A percentile compares a stretch with the other conserved stretches of the same genome.
phyloP scores from a whole-genome alignment of 495 filamentous ascomycete genomes.

The Mytilinidion resinicola region DNA sequence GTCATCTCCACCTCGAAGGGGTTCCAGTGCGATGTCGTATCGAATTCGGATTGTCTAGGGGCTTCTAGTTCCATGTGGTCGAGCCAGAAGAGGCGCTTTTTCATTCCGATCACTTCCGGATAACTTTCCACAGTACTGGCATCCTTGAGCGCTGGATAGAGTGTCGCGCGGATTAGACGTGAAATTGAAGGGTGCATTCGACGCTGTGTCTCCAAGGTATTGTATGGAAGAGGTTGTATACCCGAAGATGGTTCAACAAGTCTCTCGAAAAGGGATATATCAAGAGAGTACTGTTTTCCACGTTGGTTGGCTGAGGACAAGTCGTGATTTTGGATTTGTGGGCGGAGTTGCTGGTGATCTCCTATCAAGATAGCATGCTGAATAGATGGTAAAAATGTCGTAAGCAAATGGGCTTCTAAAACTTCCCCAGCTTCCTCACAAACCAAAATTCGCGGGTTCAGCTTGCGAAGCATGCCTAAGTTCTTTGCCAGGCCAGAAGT shows the following conservation, averaged over 20 bases:
- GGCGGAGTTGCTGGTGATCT: conserved; percentile 66
- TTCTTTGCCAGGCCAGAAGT: conserved; percentile 66
- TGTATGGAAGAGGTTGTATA: conserved; percentile 43
- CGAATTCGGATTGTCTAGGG: no score
- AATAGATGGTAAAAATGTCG: conserved; percentile 58
- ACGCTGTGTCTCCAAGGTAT: conserved; percentile 57
- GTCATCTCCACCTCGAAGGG: conserved; percentile 61
- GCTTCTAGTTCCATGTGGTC: conserved; percentile 57
- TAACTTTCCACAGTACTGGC: conserved; percentile 44
- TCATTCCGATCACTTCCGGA: conserved; percentile 60
- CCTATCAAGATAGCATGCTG: conserved; percentile 71
- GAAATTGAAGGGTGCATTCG: conserved; percentile 73
- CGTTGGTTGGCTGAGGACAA: conserved; percentile 50
- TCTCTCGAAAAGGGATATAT: conserved; percentile 64
- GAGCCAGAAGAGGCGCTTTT: conserved; percentile 64
- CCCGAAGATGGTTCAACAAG: conserved; percentile 44
- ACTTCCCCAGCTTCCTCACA: conserved; percentile 75
- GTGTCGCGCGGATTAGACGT: conserved; percentile 49
- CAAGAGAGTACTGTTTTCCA: conserved; percentile 53
- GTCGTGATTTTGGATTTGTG: conserved; percentile 59
- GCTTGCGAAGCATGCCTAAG: conserved; percentile 51
- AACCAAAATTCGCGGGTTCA: conserved; percentile 60
- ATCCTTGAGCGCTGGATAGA: conserved; percentile 62
- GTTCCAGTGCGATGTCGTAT: conserved; percentile 63
- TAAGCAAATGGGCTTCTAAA: conserved; percentile 61